Evolutionary conservation across 441 rosid genomes (phyloP), one percentile per base, ranked within the genome.

Genomic region (Arabidopsis hybrid): DNA sequence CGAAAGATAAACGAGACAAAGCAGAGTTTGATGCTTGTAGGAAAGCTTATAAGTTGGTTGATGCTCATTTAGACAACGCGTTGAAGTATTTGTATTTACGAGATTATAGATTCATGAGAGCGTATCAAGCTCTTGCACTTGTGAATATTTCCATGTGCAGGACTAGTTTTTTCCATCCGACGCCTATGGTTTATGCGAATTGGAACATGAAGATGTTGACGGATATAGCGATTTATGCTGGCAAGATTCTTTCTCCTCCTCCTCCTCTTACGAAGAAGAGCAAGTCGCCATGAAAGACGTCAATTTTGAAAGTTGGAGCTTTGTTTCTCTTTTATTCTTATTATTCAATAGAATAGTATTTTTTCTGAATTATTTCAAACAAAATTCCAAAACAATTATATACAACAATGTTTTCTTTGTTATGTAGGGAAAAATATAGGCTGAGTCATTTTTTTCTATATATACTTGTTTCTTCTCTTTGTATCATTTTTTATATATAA

Each of bases 131-230:
- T 52, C 73, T 77, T 40, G 53, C 80, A 3, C 80, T 77, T 10
- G 57, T 71, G 47, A 77, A 77, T 38, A 72, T 77, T 1, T 67
- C 77, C 0, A 78, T 72, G 77, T 78, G 81, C 42, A 67, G 77
- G 55, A 78, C 81, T 39, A 72, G 72, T 53, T 78, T 78, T 35
- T 78, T 72, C 60, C 70, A 47, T 12, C 73, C 81, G 8, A 72
- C 81, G 36, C 73, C 69, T 0, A 78, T 78, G 81, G 81, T 78
- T 5, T 72, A 72, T 61, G 81, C 77, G 9, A 78, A 78, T 14
- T 78, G 81, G 81, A 78, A 72, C 1, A 67, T 72, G 77, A 78
- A 53, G 74, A 78, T 78, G 8, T 78, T 78, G 69, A 78, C 77
- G 35, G 77, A 72, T 67, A 72, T 78, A 0, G 81, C 81, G 3